Conservation (phyloP, 2,329 filamentous ascomycete genomes). For the Zymoseptoria brevis region DNA sequence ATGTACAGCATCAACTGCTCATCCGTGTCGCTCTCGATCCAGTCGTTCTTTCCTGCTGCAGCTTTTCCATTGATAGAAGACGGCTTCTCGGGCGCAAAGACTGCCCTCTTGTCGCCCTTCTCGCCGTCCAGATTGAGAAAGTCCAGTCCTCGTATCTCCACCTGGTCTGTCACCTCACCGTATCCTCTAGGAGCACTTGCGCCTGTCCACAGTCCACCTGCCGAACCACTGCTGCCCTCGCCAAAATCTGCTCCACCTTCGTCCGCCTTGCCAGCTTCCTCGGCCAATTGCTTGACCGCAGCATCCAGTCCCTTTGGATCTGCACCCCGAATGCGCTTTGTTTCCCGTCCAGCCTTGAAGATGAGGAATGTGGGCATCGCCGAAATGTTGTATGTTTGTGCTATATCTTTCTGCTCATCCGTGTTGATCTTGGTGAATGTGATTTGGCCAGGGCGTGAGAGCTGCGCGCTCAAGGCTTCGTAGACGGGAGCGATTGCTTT, state of each 20-base stretch:
- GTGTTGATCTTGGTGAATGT: slow-evolving; percentile 84
- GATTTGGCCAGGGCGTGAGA: slow-evolving; percentile 64
- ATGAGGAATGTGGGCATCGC: slow-evolving; percentile 89
- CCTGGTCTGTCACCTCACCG: slow-evolving; percentile 69
- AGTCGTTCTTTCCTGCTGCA: slow-evolving; percentile 56
- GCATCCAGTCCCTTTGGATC: slow-evolving; percentile 62
- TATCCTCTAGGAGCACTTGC: slow-evolving; percentile 72
- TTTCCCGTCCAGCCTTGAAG: slow-evolving; percentile 36
- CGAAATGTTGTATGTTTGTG: slow-evolving; percentile 63
- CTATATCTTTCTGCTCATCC: slow-evolving; percentile 66
- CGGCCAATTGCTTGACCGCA: slow-evolving; percentile 62
- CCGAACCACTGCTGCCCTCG: slow-evolving; percentile 35
- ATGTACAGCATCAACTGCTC: slow-evolving; percentile 92
- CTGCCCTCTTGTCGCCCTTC: slow-evolving; percentile 60
- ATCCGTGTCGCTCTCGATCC: slow-evolving; percentile 93
- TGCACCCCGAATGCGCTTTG: slow-evolving; percentile 49
- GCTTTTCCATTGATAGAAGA: slow-evolving; percentile 51
- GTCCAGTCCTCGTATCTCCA: slow-evolving; percentile 74
- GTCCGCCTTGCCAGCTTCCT: slow-evolving; percentile 47
- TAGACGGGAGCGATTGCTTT: slow-evolving; percentile 76
- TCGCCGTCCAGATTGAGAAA: slow-evolving; percentile 79
- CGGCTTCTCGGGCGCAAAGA: slow-evolving; percentile 64
- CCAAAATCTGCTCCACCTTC: slow-evolving; percentile 31
- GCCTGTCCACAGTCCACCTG: slow-evolving; percentile 56
- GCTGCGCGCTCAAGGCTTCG: slow-evolving; percentile 62